Base-by-base conservation (phyloP, 73 alveolate genomes). In the Paramecium sexaurelia region DNA sequence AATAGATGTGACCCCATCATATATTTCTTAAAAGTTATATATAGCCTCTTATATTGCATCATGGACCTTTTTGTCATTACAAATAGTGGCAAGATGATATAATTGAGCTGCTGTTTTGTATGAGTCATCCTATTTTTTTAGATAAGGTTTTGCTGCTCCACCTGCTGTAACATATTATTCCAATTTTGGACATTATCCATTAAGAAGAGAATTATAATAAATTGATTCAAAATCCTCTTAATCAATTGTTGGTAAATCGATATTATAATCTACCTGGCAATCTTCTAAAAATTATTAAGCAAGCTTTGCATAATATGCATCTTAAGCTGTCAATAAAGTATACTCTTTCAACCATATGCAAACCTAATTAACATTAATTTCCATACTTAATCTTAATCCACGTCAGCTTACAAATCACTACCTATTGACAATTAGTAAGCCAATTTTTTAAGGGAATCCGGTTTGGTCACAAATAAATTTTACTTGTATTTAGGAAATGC, bases 131-230 rank as follows among this genome's bases (percentile, higher is more conserved):
- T 35, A 32, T 71, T 71, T 71, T 36, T 71, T 71, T 9, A 71
- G 56, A 17, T 13, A 13, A 27, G 86, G 86, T 36, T 71, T 71
- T 3, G 86, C 86, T 15, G 86, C 86, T 33, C 86, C 86, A 8
- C 57, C 86, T 71, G 13, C 20, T 15, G 86, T 37, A 6, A 71
- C 13, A 19, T 13, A 71, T 3, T 71, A 22, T 1, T 71, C 55
- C 32, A 71, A n/a, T 71, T 71, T 71, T 0, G 86, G 86, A 36
- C 86, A 71, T 33, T 32, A 36, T 7, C 56, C 86, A n/a, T 36
- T 35, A 4, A 36, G 7, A 11, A 71, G 43, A 7, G 86, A 35
- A 37, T 33, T 35, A 36, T 71, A 71, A 61, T 71, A 71, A 17
- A 35, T 19, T 9, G 86, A 71, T 36, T 71, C 55, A 15, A 71